Conservation (phyloP, 2,329 filamentous ascomycete species). For the Sarocladium brachiariae region DNA sequence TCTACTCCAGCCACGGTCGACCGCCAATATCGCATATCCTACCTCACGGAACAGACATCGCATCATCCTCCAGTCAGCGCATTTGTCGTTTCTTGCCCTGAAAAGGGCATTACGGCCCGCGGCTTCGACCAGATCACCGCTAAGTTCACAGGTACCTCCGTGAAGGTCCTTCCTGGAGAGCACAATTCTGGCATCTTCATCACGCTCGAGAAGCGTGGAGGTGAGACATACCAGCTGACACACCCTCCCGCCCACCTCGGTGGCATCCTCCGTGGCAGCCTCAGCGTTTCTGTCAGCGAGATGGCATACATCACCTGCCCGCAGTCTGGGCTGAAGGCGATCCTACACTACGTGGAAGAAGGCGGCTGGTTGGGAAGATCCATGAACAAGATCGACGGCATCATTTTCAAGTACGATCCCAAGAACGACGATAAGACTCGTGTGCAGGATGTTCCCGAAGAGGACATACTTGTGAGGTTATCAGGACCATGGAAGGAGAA, state of each 20-base stretch:
- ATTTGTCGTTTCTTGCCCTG: conserved; percentile 87
- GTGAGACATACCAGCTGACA: conserved; percentile 91
- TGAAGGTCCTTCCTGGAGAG: conserved; percentile 84
- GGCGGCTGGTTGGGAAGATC: conserved; percentile 80
- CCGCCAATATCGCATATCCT: conserved; percentile 71
- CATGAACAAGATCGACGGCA: conserved; percentile 85
- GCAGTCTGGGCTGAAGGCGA: conserved; percentile 85
- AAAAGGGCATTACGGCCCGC: conserved; percentile 78
- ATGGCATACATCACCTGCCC: conserved; percentile 81
- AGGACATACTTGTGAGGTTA: conserved; percentile 74
- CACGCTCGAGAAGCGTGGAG: conserved; percentile 67
- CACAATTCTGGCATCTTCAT: conserved; percentile 97
- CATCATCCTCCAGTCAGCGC: conserved; percentile 97
- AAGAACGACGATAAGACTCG: conserved; percentile 73
- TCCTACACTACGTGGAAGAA: conserved; percentile 88
- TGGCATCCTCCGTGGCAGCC: conserved; percentile 76
- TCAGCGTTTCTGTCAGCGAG: conserved; percentile 87
- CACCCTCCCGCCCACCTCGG: conserved; percentile 92
- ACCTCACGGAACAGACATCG: conserved; percentile 94
- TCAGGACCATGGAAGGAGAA: conserved; percentile 80
- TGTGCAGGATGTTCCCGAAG: conserved; percentile 80
- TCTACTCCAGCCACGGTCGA: conserved; percentile 32
- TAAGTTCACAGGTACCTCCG: conserved; percentile 93
- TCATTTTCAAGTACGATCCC: conserved; percentile 86
- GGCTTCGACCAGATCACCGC: conserved; percentile 96